Evolutionary conservation across 2,329 filamentous ascomycete genomes (phyloP).

Genomic region (Cladophialophora exuberans): DNA sequence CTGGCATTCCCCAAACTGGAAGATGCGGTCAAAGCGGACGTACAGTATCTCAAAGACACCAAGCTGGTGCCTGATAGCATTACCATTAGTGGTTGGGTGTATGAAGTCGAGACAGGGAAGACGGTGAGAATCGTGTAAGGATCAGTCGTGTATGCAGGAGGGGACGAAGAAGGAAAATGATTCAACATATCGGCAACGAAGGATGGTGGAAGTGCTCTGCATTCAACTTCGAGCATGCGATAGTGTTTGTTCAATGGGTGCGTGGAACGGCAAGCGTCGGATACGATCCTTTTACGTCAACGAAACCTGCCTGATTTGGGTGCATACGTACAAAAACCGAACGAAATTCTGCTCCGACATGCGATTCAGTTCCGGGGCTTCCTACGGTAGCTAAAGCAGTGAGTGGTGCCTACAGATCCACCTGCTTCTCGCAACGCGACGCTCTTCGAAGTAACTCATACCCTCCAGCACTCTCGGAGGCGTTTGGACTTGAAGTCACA

Average conservation of each 20-base stretch:
- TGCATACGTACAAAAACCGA: too few species aligned
- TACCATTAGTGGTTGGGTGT: constrained; percentile 72
- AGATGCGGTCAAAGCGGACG: constrained; percentile 67
- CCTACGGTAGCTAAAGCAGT: too few species aligned
- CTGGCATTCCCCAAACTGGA: constrained; percentile 67
- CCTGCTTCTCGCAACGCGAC: too few species aligned
- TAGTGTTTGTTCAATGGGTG: background rate
- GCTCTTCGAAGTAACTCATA: too few species aligned
- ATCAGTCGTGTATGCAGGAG: too few species aligned
- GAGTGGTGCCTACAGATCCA: too few species aligned
- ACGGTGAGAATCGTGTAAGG: constrained; percentile 53
- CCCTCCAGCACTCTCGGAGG: too few species aligned
- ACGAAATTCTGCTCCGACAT: too few species aligned
- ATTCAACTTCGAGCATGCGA: background rate
- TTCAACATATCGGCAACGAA: background rate
- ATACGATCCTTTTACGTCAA: too few species aligned
- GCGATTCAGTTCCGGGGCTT: too few species aligned
- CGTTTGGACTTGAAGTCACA: too few species aligned
- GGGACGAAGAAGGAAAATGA: background rate
- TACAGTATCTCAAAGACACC: constrained; percentile 62
- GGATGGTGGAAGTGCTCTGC: background rate
- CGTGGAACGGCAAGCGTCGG: background rate
- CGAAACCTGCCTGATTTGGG: too few species aligned
- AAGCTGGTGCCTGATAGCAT: constrained; percentile 64
- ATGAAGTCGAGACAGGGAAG: constrained; percentile 75